Conservation (phyloP, 2,329 filamentous ascomycete genomes). For the Microcyclospora pomicola region DNA sequence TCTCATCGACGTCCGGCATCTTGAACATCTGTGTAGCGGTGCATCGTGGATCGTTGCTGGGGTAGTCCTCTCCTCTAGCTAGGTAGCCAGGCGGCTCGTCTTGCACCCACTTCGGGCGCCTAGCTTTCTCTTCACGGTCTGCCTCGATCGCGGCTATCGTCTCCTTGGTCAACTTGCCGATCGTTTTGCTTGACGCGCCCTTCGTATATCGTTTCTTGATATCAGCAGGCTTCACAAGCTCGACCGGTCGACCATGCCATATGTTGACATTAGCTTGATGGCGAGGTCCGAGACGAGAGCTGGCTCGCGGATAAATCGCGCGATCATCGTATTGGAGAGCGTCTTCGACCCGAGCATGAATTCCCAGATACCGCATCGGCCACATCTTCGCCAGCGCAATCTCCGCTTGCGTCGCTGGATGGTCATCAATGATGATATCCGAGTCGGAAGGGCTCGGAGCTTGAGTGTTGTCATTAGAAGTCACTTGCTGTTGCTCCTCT, state of each 20-base stretch:
- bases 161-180: constrained; percentile 66
- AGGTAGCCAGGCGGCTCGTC: constrained; percentile 83
- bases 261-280: constrained; percentile 76
- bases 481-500: constrained; percentile 49
- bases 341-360: constrained; percentile 91
- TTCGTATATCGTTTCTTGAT: constrained; percentile 64
- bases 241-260: constrained; percentile 78
- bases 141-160: constrained; percentile 65
- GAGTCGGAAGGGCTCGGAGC: constrained; percentile 32
- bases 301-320: constrained; percentile 81
- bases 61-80: constrained; percentile 65
- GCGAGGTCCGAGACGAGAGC: constrained; percentile 77
- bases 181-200: constrained; percentile 48
- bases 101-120: constrained; percentile 82
- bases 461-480: constrained; percentile 49
- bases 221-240: constrained; percentile 79
- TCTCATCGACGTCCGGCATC: constrained; percentile 37
- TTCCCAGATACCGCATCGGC: constrained; percentile 90
- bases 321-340: constrained; percentile 93
- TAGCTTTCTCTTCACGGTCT: constrained; percentile 65
- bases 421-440: constrained; percentile 43
- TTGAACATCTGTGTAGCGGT: constrained; percentile 69
- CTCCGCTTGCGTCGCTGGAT: constrained; percentile 64
- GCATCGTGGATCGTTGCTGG: constrained; percentile 55
- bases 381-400: constrained; percentile 86